Evolutionary conservation across 371 early-diverging fungal genomes (phyloP).

Genomic region (Mucor racemosus): DNA sequence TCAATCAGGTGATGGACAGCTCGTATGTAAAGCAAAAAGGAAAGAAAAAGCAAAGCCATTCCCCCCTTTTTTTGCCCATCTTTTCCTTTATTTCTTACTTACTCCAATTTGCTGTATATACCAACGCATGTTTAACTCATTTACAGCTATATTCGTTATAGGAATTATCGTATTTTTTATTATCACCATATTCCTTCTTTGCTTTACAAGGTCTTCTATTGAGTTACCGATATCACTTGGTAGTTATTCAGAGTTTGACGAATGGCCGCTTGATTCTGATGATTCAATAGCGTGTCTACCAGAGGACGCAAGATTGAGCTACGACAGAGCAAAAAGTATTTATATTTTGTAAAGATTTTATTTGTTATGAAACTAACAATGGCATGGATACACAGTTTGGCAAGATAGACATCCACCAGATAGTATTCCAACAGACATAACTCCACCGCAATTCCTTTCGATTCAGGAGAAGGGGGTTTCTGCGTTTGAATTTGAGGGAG

Average conservation of each 20-base stretch:
- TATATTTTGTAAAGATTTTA: background rate
- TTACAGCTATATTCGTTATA: constrained; percentile 42
- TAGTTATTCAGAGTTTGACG: constrained; percentile 43
- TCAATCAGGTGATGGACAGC: constrained; percentile 7
- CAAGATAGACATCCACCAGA: constrained; percentile 69
- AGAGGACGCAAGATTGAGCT: constrained; percentile 52
- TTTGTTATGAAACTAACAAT: background rate
- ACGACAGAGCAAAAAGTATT: constrained; percentile 52
- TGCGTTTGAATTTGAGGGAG: constrained; percentile 84
- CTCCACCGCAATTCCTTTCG: constrained; percentile 61
- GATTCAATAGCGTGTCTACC: constrained; percentile 39
- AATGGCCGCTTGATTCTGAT: constrained; percentile 44
- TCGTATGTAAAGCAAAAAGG: constrained; percentile 1
- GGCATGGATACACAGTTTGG: constrained; percentile 26
- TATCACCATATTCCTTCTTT: constrained; percentile 37
- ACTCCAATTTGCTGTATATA: background rate
- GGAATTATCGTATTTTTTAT: constrained; percentile 44
- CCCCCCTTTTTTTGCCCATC: background rate
- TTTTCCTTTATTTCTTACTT: background rate
- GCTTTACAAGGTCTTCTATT: constrained; percentile 45
- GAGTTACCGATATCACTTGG: constrained; percentile 33
- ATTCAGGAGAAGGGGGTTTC: constrained; percentile 87
- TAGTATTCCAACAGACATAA: constrained; percentile 67
- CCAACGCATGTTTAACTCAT: constrained; percentile 30
- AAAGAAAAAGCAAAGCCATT: background rate